phyloP scores from a whole-genome alignment of 176 grass and related monocot genomes.

The Saccharum officinarum region DNA sequence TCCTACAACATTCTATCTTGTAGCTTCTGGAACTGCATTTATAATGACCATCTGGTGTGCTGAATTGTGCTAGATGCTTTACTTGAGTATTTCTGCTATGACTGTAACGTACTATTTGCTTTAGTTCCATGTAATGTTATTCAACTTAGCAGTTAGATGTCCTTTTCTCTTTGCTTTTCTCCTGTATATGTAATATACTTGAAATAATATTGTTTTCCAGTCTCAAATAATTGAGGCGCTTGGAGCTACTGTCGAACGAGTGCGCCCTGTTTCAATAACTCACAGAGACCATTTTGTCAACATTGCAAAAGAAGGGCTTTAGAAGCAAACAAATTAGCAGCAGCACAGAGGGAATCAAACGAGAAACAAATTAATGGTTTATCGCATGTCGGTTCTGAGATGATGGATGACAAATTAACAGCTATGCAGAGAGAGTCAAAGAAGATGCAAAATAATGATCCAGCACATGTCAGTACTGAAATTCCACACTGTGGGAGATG shows the following conservation, averaged over 20 bases:
- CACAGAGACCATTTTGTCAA: conserved; percentile 95
- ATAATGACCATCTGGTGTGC: neutral
- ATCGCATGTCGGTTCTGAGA: conserved; percentile 25
- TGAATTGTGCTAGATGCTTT: conserved; percentile 22
- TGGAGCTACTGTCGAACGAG: conserved; percentile 89
- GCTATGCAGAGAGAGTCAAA: conserved; percentile 12
- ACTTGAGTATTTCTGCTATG: conserved; percentile 22
- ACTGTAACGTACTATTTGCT: neutral
- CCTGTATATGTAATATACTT: conserved; percentile 12
- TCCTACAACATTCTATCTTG: neutral
- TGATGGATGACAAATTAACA: conserved; percentile 20
- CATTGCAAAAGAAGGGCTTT: conserved; percentile 87
- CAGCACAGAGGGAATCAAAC: conserved; percentile 14
- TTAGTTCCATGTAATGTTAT: conserved; percentile 12
- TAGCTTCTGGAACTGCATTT: conserved; percentile 1
- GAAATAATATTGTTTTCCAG: conserved; percentile 44
- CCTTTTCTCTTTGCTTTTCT: conserved; percentile 20
- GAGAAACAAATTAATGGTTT: conserved; percentile 26
- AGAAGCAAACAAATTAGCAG: conserved; percentile 60
- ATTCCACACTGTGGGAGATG: conserved; percentile 3
- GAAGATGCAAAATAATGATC: conserved; percentile 34
- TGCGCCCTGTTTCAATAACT: conserved; percentile 88
- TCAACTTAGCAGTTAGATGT: neutral
- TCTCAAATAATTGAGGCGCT: conserved; percentile 94
- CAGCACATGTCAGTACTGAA: conserved; percentile 32